Base-by-base conservation (phyloP, 805 yeast species). In the Ogataea dorogensis region DNA sequence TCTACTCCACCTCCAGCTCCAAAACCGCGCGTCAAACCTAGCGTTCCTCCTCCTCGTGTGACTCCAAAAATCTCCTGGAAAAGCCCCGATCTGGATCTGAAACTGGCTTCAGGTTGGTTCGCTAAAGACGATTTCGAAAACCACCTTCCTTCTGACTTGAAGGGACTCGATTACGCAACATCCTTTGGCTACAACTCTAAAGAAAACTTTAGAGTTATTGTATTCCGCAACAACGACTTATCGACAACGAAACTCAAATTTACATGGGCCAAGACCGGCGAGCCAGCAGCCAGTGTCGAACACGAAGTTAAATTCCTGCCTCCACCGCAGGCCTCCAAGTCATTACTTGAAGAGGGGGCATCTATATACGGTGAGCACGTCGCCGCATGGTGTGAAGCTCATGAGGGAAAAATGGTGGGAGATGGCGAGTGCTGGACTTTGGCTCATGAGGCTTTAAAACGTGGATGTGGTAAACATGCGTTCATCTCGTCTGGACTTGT, bases 341-440 rank as follows among this genome's bases (percentile, higher is more conserved):
- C 58, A 15, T 52, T 47, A 17, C 51, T 76, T 7, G 32, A 60
- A 1, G 52, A 47, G 4, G 66, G 65, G 24, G 58, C 64, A 29
- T 40, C 57, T 15, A 56, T 55, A 31, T 75, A 59, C 48, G 78
- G 79, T n/a, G 73, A 69, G 13, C 68, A 73, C 45, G 64, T 76
- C 8, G 79, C 77, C 3, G 58, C 67, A 18, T 76, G 81, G 82
- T 63, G 71, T 51, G 76, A 73, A 43, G 68, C 64, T 16, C 64
- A 65, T 14, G 45, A 58, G 20, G 79, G 79, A 6, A 59, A 64
- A 31, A 54, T 56, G 32, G 78, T 76, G 8, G 79, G 78, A 2
- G 53, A 67, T 24, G 82, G 82, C 5, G 81, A 76, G 46, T 75
- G 82, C 46, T 76, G 81, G 81, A 77, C 77, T 21, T 63, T 76